Conservation (phyloP, 495 filamentous ascomycete species). For the Penicillium argentinense region DNA sequence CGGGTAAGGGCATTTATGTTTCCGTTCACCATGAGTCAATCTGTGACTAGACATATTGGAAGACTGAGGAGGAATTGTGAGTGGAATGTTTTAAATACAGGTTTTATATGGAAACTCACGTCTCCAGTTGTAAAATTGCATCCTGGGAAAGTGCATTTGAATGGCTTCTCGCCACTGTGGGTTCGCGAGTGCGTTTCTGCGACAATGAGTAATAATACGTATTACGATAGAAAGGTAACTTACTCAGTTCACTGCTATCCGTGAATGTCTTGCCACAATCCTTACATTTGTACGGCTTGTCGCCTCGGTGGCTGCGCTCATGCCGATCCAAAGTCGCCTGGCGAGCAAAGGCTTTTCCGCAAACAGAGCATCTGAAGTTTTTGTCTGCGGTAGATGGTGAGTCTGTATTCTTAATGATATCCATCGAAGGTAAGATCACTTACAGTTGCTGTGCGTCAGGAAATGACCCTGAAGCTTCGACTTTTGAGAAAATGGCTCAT, state of each 20-base stretch:
- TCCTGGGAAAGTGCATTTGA: constrained; percentile 50
- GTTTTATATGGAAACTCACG: constrained; percentile 26
- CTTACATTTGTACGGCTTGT: constrained; percentile 50
- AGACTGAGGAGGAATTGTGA: constrained; percentile 26
- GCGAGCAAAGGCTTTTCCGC: constrained; percentile 48
- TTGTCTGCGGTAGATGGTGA: constrained; percentile 43
- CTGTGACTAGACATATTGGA: constrained; percentile 53
- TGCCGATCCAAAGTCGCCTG: constrained; percentile 50
- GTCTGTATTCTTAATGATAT: no score
- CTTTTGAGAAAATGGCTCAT: constrained; percentile 50
- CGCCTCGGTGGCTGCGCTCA: constrained; percentile 53
- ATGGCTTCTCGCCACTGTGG: constrained; percentile 52
- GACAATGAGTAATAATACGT: constrained; percentile 7
- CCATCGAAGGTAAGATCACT: no score
- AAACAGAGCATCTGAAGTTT: constrained; percentile 46
- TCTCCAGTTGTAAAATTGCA: constrained; percentile 50
- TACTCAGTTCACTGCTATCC: constrained; percentile 52
- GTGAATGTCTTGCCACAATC: constrained; percentile 48
- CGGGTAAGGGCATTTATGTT: constrained; percentile 43
- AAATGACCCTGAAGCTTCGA: constrained; percentile 53
- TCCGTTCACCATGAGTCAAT: constrained; percentile 48
- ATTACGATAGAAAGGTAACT: constrained; percentile 5
- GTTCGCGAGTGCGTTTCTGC: constrained; percentile 52
- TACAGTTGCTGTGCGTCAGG: constrained; percentile 50
- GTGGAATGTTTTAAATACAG: neutral